A percentile compares a stretch with the other conserved stretches of the same genome.
These are phyloP conservation scores for Calonectria leucothoes DNA, from an alignment of 2,329 filamentous ascomycete species.

Conservation along the genomic window DNA sequence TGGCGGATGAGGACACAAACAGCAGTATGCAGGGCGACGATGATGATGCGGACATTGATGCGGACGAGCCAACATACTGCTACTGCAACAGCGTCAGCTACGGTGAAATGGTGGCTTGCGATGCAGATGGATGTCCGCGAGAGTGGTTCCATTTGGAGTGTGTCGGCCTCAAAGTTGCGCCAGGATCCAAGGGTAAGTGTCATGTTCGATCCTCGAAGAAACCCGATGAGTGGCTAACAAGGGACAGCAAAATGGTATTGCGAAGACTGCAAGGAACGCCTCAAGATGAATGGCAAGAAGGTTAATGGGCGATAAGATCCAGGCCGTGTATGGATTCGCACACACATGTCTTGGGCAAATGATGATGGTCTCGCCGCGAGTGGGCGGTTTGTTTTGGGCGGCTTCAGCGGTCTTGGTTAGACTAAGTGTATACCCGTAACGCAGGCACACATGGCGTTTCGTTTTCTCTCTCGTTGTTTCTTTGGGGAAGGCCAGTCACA, in stretches of 20 bases:
- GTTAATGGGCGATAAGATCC: slow-evolving; percentile 56
- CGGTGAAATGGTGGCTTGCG: slow-evolving; percentile 87
- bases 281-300: slow-evolving; percentile 68
- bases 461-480: slow-evolving; percentile 17
- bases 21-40: slow-evolving; percentile 55
- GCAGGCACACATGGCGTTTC: slow-evolving; percentile 35
- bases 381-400: slow-evolving; percentile 27
- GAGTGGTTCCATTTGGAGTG: slow-evolving; percentile 90
- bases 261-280: slow-evolving; percentile 78
- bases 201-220: background rate
- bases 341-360: slow-evolving; percentile 27
- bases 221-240: slow-evolving; percentile 41
- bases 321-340: slow-evolving; percentile 12
- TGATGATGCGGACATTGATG: slow-evolving; percentile 71
- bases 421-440: slow-evolving; percentile 34
- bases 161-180: slow-evolving; percentile 82
- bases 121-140: slow-evolving; percentile 76
- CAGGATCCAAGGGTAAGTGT: slow-evolving; percentile 78
- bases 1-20: slow-evolving; percentile 55
- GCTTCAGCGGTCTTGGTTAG: slow-evolving; percentile 26
- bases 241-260: slow-evolving; percentile 83
- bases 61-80: slow-evolving; percentile 80
- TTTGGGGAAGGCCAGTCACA: slow-evolving; percentile 26
- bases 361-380: slow-evolving; percentile 28
- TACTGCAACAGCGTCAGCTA: slow-evolving; percentile 85